These are phyloP conservation scores for Vanilla planifolia DNA, from an alignment of 106 monocot genomes.

Conservation along the genomic window DNA sequence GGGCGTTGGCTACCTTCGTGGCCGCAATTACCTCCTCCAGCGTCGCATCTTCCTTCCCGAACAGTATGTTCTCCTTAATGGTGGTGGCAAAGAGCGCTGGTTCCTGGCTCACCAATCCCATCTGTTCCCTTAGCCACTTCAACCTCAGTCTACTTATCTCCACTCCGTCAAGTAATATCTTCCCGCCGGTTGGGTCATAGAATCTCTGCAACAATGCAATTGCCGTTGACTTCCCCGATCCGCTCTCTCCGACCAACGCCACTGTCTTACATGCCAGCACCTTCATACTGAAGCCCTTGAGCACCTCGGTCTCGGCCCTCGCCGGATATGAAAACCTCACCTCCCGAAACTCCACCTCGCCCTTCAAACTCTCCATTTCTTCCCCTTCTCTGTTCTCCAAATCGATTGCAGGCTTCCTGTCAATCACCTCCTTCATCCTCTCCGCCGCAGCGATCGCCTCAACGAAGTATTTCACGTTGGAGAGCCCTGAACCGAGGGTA, in stretches of 20 bases:
- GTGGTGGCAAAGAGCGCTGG: conserved; percentile 13
- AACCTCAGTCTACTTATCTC: conserved; percentile 8
- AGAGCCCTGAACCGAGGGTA: conserved; percentile 8
- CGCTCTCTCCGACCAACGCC: conserved; percentile 48
- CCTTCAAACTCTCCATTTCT: too few species aligned
- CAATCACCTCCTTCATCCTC: too few species aligned
- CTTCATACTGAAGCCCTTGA: conserved; percentile 21
- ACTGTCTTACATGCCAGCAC: conserved; percentile 36
- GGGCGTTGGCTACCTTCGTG: conserved; percentile 19
- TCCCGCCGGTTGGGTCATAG: conserved; percentile 15
- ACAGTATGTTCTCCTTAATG: conserved; percentile 38
- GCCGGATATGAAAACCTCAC: too few species aligned
- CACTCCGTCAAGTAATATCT: conserved; percentile 9
- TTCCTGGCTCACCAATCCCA: conserved; percentile 18
- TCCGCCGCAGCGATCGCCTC: too few species aligned
- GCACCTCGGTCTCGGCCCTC: conserved; percentile 16
- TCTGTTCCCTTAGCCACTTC: conserved; percentile 17
- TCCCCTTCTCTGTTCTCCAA: too few species aligned
- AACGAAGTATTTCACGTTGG: conserved; percentile 16
- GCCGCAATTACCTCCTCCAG: too few species aligned
- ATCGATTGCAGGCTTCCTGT: too few species aligned
- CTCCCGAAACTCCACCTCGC: too few species aligned
- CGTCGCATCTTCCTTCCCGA: too few species aligned
- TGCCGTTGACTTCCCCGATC: conserved; percentile 40
- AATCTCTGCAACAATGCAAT: conserved; percentile 42